A percentile compares a stretch with the other conserved stretches of the same genome.
These are phyloP conservation scores for Rosellinia necatrix DNA, from an alignment of 2,329 filamentous ascomycete genomes.

Conservation along the genomic window DNA sequence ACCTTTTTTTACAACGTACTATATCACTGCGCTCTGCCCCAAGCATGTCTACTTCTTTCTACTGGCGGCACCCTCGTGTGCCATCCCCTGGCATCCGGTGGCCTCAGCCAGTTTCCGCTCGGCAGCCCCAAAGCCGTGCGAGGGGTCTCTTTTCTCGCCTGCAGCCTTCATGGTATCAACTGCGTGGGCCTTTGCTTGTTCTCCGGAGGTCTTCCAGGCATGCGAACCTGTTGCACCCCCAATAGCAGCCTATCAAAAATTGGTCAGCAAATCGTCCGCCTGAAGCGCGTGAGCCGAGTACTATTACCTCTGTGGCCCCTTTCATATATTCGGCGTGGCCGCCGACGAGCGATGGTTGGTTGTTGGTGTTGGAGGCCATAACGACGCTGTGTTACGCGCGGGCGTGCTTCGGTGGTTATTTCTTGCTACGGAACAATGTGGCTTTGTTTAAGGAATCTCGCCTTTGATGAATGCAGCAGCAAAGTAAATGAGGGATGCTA, in stretches of 20 bases:
- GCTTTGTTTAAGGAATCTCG: neutral
- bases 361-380: conserved; percentile 41
- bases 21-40: conserved; percentile 1
- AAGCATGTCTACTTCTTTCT: conserved; percentile 34
- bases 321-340: conserved; percentile 72
- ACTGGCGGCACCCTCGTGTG: conserved; percentile 62
- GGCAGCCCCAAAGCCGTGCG: conserved; percentile 62
- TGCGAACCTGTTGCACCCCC: conserved; percentile 65
- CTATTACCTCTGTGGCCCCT: conserved; percentile 65
- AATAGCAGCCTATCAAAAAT: conserved; percentile 54
- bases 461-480: no score
- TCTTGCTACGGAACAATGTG: neutral
- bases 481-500: neutral
- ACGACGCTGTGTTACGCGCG: conserved; percentile 11
- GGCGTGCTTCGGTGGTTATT: neutral
- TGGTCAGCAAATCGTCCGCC: neutral
- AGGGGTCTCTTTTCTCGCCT: conserved; percentile 58
- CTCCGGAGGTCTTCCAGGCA: conserved; percentile 67
- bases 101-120: conserved; percentile 68
- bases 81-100: conserved; percentile 72
- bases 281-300: neutral
- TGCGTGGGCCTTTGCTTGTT: conserved; percentile 66
- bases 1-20: conserved; percentile 6
- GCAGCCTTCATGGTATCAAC: conserved; percentile 67
- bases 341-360: conserved; percentile 61